phyloP scores from a whole-genome alignment of 768 basidiomycete genomes.

The Boletus rex-veris region DNA sequence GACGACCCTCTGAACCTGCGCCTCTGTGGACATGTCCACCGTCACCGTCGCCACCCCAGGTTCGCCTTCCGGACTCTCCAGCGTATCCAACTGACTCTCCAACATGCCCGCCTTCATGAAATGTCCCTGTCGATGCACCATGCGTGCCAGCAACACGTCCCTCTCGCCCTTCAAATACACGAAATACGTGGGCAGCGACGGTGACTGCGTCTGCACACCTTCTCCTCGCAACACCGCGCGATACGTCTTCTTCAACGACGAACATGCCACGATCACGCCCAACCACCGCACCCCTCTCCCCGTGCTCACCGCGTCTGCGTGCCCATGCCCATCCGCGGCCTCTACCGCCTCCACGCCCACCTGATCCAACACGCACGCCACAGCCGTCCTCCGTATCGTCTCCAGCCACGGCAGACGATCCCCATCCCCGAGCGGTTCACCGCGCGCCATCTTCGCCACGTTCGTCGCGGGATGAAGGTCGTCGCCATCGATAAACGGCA shows the following conservation, averaged over 20 bases:
- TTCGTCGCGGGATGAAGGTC: slow-evolving; percentile 79
- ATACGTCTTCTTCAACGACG: slow-evolving; percentile 77
- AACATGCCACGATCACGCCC: slow-evolving; percentile 84
- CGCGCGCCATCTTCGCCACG: slow-evolving; percentile 83
- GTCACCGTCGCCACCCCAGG: slow-evolving; percentile 63
- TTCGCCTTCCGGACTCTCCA: slow-evolving; percentile 70
- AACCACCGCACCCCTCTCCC: neutral
- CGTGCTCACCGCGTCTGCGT: no score
- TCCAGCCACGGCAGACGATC: slow-evolving; percentile 88
- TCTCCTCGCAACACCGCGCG: slow-evolving; percentile 71
- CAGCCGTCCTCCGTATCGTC: slow-evolving; percentile 60
- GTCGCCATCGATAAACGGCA: slow-evolving; percentile 88
- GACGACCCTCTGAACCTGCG: slow-evolving; percentile 48
- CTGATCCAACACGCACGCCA: slow-evolving; percentile 23
- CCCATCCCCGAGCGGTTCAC: slow-evolving; percentile 70
- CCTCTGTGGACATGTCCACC: slow-evolving; percentile 48
- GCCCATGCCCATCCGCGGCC: no score
- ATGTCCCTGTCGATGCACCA: slow-evolving; percentile 63
- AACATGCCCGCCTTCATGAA: slow-evolving; percentile 86
- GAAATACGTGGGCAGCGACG: slow-evolving; percentile 61
- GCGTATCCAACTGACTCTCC: slow-evolving; percentile 66
- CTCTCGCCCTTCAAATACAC: slow-evolving; percentile 69
- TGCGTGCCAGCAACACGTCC: slow-evolving; percentile 56
- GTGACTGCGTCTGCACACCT: neutral
- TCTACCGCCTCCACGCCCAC: neutral